These are phyloP conservation scores for Huiozyma sinensis DNA, from an alignment of 805 yeast species.

Conservation along the genomic window DNA sequence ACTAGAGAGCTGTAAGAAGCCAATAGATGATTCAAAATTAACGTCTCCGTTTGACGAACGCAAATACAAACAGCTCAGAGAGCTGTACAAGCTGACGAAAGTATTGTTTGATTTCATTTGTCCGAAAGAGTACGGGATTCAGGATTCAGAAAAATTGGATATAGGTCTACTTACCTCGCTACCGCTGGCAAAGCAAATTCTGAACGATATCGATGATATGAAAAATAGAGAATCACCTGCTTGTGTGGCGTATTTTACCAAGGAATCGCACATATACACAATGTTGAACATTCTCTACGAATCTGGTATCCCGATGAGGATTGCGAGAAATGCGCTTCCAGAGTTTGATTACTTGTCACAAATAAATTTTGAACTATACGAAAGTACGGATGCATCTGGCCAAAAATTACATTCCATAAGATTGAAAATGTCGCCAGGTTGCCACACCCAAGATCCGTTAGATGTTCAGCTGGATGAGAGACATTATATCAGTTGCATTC, in stretches of 20 bases:
- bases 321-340: constrained; percentile 90
- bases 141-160: constrained; percentile 88
- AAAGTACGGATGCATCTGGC: constrained; percentile 57
- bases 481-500: constrained; percentile 94
- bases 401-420: constrained; percentile 82
- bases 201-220: constrained; percentile 71
- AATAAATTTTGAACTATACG: constrained; percentile 86
- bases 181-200: constrained; percentile 83
- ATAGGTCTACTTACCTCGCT: constrained; percentile 89
- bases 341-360: constrained; percentile 93
- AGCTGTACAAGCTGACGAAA: constrained; percentile 79
- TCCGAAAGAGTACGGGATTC: constrained; percentile 97
- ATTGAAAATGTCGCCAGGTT: constrained; percentile 91
- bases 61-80: constrained; percentile 70
- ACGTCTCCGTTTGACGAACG: constrained; percentile 63
- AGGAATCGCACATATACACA: constrained; percentile 94
- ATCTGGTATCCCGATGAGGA: constrained; percentile 87
- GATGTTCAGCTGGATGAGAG: constrained; percentile 94
- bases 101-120: constrained; percentile 94
- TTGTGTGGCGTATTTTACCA: constrained; percentile 83
- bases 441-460: constrained; percentile 94
- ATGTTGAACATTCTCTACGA: constrained; percentile 83
- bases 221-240: constrained; percentile 72
- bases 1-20: constrained; percentile 32
- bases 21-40: constrained; percentile 15